A percentile compares a stretch with the other conserved stretches of the same genome.
phyloP scores from a whole-genome alignment of 306 rosid genomes.

The Amphicarpaea edgeworthii region DNA sequence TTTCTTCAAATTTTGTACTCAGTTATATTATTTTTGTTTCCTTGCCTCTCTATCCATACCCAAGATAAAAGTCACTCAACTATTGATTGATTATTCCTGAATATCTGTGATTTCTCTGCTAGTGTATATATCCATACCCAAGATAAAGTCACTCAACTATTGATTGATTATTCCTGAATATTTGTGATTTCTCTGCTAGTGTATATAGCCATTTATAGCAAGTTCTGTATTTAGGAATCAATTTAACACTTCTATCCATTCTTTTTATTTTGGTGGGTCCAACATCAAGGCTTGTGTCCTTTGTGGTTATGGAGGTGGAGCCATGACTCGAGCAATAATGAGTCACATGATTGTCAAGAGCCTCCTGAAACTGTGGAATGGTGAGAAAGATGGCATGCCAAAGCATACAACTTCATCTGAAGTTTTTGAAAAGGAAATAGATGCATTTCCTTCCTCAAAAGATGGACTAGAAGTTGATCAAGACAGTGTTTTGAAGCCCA shows the following conservation, averaged over 20 bases:
- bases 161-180: neutral
- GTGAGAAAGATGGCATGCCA: slow-evolving; percentile 47
- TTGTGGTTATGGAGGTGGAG: slow-evolving; percentile 84
- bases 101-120: neutral
- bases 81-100: neutral
- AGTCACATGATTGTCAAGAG: slow-evolving; percentile 58
- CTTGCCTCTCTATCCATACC: neutral
- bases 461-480: slow-evolving; percentile 38
- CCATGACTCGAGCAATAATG: slow-evolving; percentile 69
- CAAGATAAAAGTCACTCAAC: neutral
- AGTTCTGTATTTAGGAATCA: slow-evolving; percentile 7
- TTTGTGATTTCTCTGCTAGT: slow-evolving; percentile 3
- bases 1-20: neutral
- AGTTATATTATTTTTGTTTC: neutral
- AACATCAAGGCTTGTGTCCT: slow-evolving; percentile 67
- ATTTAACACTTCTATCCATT: slow-evolving; percentile 13
- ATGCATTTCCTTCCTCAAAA: slow-evolving; percentile 42
- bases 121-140: slow-evolving; percentile 6
- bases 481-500: slow-evolving; percentile 28
- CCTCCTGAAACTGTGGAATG: slow-evolving; percentile 61
- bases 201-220: slow-evolving; percentile 3
- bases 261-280: slow-evolving; percentile 14
- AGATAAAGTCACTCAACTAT: neutral
- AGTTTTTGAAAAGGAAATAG: slow-evolving; percentile 38
- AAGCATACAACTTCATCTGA: slow-evolving; percentile 43